These are phyloP conservation scores for Penicillium fuscoglaucum DNA, from an alignment of 2,329 filamentous ascomycete genomes.

Conservation along the genomic window DNA sequence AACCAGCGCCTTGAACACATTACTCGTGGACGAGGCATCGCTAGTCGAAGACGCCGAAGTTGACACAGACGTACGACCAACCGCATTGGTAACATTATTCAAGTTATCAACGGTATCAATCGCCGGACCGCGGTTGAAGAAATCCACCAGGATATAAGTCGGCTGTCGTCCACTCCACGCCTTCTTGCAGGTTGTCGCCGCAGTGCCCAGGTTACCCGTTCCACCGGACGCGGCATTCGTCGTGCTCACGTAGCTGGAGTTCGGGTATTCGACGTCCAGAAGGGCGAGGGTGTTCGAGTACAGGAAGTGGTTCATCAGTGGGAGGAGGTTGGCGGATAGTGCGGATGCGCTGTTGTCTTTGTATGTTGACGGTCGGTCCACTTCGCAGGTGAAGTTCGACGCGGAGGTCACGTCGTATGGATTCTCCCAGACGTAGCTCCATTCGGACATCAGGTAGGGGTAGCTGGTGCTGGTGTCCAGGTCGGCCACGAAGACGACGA, in stretches of 20 bases:
- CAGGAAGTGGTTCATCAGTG: conserved; percentile 79
- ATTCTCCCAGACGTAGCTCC: conserved; percentile 66
- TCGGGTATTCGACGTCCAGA: conserved; percentile 60
- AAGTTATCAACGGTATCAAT: conserved; percentile 68
- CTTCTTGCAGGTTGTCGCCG: conserved; percentile 54
- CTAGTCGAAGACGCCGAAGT: conserved; percentile 31
- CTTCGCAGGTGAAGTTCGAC: conserved; percentile 69
- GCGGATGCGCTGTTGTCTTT: conserved; percentile 52
- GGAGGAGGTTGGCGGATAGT: conserved; percentile 60
- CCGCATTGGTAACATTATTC: conserved; percentile 56
- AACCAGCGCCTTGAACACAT: conserved; percentile 41
- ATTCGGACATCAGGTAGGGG: conserved; percentile 48
- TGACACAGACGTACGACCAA: conserved; percentile 43
- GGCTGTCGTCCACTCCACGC: conserved; percentile 62
- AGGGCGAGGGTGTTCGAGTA: conserved; percentile 53
- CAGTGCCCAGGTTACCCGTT: conserved; percentile 53
- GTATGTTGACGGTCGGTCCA: conserved; percentile 63
- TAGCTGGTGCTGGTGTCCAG: conserved; percentile 37
- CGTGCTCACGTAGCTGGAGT: conserved; percentile 58
- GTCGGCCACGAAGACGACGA: conserved; percentile 69
- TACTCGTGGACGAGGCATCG: conserved; percentile 32
- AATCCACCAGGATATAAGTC: conserved; percentile 77
- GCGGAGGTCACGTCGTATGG: conserved; percentile 63
- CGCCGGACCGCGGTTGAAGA: conserved; percentile 71
- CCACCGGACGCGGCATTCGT: conserved; percentile 66